These are phyloP conservation scores for Mortierella sp. DNA, from an alignment of 371 early-diverging fungal species.

Conservation along the genomic window DNA sequence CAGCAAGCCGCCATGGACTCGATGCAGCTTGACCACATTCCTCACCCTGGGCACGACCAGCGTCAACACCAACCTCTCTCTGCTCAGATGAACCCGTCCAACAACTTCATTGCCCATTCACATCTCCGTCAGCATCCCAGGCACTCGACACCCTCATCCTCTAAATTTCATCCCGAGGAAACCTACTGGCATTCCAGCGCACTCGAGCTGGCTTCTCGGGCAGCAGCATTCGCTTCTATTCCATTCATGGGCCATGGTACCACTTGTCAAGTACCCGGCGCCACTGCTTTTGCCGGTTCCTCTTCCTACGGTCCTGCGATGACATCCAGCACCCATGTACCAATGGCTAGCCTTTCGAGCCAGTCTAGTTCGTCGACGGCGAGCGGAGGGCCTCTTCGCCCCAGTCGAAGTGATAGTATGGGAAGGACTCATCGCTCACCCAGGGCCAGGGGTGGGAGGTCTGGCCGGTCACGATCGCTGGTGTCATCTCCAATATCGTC, in stretches of 20 bases:
- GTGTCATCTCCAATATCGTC: neutral
- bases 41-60: neutral
- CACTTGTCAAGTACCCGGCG: neutral
- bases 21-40: neutral
- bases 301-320: neutral
- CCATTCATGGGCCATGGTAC: neutral
- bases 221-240: neutral
- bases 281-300: neutral
- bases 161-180: neutral
- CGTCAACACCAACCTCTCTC: neutral
- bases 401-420: neutral
- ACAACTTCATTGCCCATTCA: neutral
- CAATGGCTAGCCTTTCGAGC: neutral
- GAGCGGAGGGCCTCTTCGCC: neutral
- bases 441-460: neutral
- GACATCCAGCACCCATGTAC: neutral
- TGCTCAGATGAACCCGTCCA: neutral
- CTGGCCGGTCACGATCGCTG: neutral
- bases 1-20: neutral
- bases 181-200: neutral
- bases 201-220: neutral
- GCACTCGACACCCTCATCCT: neutral
- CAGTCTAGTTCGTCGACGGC: neutral
- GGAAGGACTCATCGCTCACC: conserved; percentile 5
- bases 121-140: neutral